These are phyloP conservation scores for Phytophthora hibernalis DNA, from an alignment of 352 stramenopile genomes.

Conservation along the genomic window DNA sequence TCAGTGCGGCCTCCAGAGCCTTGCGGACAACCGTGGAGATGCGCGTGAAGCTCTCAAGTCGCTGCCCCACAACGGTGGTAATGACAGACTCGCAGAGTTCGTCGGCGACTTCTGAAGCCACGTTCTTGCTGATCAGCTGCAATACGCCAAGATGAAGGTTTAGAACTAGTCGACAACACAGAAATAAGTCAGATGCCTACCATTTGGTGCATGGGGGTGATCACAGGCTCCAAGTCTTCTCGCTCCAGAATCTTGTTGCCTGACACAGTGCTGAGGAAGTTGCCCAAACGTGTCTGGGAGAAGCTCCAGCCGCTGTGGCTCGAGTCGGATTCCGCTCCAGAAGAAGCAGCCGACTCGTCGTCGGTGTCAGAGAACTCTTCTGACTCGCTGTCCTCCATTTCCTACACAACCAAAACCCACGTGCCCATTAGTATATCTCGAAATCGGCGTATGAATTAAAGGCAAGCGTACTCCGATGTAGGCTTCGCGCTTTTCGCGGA, in stretches of 20 bases:
- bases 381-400: constrained; percentile 71
- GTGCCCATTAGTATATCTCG: constrained; percentile 3
- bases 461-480: constrained; percentile 80
- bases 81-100: constrained; percentile 96
- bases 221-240: constrained; percentile 92
- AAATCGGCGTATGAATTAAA: background rate
- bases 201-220: constrained; percentile 94
- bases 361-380: constrained; percentile 76
- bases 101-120: constrained; percentile 95
- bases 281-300: constrained; percentile 78
- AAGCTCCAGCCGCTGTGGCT: constrained; percentile 80
- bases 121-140: constrained; percentile 97
- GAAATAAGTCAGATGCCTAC: constrained; percentile 37
- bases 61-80: constrained; percentile 94
- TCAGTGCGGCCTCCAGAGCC: constrained; percentile 94
- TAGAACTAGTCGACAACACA: background rate
- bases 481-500: constrained; percentile 75
- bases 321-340: constrained; percentile 72
- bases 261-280: constrained; percentile 85
- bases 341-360: constrained; percentile 72
- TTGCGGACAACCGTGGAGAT: constrained; percentile 94
- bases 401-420: constrained; percentile 32
- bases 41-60: constrained; percentile 94
- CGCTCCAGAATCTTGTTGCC: constrained; percentile 94
- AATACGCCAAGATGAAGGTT: constrained; percentile 13